Conservation (phyloP, 179 eudicot genomes). For the Silene noctiflora region DNA sequence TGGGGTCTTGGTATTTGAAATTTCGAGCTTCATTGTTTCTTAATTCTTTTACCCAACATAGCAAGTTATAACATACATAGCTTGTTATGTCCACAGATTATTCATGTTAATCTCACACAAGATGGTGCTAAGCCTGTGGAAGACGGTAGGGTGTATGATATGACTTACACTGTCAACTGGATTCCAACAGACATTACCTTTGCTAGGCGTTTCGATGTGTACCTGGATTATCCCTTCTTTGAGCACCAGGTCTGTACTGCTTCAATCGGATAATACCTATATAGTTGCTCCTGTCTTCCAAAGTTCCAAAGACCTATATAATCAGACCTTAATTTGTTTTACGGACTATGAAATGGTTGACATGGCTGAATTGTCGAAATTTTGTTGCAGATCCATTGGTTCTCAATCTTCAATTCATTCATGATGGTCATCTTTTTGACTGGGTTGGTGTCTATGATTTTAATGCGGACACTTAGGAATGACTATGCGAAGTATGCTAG, state of each 20-base stretch:
- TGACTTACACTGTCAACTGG: constrained; percentile 92
- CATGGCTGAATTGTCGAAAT: not conserved
- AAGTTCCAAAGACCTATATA: not conserved
- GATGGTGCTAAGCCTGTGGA: constrained; percentile 70
- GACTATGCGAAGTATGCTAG: constrained; percentile 98
- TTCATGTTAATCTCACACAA: constrained; percentile 90
- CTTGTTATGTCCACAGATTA: constrained; percentile 52
- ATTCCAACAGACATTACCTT: constrained; percentile 58
- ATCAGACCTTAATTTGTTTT: not conserved
- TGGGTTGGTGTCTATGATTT: constrained; percentile 92
- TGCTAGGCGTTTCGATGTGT: constrained; percentile 89
- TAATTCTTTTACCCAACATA: not conserved
- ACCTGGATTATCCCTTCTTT: constrained; percentile 88
- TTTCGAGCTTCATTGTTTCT: not conserved
- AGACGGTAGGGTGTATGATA: constrained; percentile 62
- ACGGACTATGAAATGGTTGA: not conserved
- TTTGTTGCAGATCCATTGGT: constrained; percentile 84
- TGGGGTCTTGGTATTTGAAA: not conserved
- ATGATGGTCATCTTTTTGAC: constrained; percentile 99
- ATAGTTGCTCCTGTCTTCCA: not conserved
- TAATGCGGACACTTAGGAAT: constrained; percentile 93
- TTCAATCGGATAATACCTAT: not conserved
- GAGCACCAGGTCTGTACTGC: constrained; percentile 76
- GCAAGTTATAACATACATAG: not conserved
- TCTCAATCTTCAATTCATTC: constrained; percentile 94